phyloP scores from a whole-genome alignment of 106 monocot species.

The Triglochin maritima region DNA sequence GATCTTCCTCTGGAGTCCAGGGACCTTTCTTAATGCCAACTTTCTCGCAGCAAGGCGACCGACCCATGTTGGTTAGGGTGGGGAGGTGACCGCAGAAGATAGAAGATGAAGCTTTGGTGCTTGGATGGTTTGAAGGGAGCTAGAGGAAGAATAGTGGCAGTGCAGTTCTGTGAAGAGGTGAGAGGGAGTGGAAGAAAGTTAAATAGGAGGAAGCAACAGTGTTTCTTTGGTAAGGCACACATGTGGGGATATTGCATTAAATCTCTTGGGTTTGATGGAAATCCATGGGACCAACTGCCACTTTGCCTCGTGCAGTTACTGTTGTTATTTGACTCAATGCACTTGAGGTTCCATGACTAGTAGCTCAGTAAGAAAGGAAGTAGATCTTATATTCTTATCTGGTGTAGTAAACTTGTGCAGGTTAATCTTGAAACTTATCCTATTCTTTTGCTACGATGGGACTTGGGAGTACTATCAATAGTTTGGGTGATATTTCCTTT shows the following conservation, averaged over 20 bases:
- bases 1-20: slow-evolving; percentile 23
- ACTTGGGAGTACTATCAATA: too few species aligned
- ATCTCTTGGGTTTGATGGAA: not conserved
- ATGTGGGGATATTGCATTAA: too few species aligned
- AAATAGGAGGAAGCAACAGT: not conserved
- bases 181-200: not conserved
- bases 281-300: not conserved
- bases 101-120: not conserved
- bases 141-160: not conserved
- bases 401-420: too few species aligned
- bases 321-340: too few species aligned
- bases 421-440: too few species aligned
- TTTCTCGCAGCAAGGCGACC: slow-evolving; percentile 18
- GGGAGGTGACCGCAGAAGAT: not conserved
- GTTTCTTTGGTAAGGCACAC: not conserved
- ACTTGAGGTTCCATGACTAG: too few species aligned
- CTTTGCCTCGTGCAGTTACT: not conserved
- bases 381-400: too few species aligned
- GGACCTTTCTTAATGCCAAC: slow-evolving; percentile 17
- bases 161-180: not conserved
- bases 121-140: not conserved
- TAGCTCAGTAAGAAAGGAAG: too few species aligned
- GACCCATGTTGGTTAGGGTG: not conserved
- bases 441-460: too few species aligned
- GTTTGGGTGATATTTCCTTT: too few species aligned